Base-by-base conservation (phyloP, 495 filamentous ascomycete species). In the Talaromyces nanjingensis region DNA sequence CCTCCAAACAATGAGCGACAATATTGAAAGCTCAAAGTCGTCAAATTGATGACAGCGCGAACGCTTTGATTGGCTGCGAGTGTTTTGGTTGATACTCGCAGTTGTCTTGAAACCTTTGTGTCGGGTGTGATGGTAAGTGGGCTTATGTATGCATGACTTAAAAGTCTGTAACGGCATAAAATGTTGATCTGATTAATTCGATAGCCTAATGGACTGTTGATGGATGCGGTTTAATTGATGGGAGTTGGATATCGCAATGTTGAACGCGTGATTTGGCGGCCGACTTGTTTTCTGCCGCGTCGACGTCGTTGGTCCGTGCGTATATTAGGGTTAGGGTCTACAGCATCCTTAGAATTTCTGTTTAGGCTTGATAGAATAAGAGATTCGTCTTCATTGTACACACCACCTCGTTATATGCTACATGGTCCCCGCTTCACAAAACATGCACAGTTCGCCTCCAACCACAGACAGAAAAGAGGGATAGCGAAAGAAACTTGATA, bases 261-360 rank as follows among this genome's bases (percentile, higher is more conserved):
- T n/a, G 6, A 55, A 55, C 52, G 52, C 52, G 52, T 55, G 11
- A 29, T 18, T 49, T 18, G 52, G 52, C 52, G 52, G 22, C 52
- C 2, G 18, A 39, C 37, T 27, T 60, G 59, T 60, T 60, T 42
- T 60, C 33, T 47, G 59, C 39, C 59, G 37, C 59, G 59, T 60
- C 31, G n/a, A 18, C 25, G 1, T 22, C 5, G 5, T 22, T 59
- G 59, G 59, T 47, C 59, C 33, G 39, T 60, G 59, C 59, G 11
- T n/a, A 3, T 12, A 20, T 37, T 29, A 49, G 45, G 45, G 45
- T 49, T 49, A 49, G n/a, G 16, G 45, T 16, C 6, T 34, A 12
- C 34, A 39, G 11, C 4, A 42, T 20, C 20, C 6, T 24, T 9
- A 11, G 18, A 53, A 8, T 16, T 12, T 53, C 20, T 16, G n/a